These are phyloP conservation scores for Ophiostoma perfectum DNA, from an alignment of 2,329 filamentous ascomycete species.

Conservation along the genomic window DNA sequence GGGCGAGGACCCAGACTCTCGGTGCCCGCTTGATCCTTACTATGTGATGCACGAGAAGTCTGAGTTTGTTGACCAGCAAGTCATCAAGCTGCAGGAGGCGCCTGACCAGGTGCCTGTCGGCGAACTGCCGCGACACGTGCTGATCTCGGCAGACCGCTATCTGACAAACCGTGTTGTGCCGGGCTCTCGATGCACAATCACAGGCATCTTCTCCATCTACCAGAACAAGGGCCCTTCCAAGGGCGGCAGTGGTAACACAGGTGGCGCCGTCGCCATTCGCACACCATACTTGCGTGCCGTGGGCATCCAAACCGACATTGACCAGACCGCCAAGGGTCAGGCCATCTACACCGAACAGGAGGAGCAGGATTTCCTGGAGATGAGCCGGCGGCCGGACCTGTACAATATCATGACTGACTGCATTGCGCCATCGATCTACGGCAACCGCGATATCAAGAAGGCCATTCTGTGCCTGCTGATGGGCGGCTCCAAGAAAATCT, in stretches of 20 bases:
- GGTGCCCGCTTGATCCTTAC: conserved; percentile 90
- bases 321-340: conserved; percentile 80
- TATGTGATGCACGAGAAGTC: conserved; percentile 93
- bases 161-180: conserved; percentile 93
- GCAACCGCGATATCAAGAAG: conserved; percentile 94
- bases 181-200: conserved; percentile 88
- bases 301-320: conserved; percentile 83
- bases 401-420: conserved; percentile 86
- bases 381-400: conserved; percentile 86
- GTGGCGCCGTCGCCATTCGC: conserved; percentile 84
- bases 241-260: conserved; percentile 53
- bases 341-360: conserved; percentile 88
- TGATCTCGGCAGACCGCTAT: conserved; percentile 94
- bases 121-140: conserved; percentile 87
- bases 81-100: conserved; percentile 95
- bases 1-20: conserved; percentile 63
- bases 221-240: conserved; percentile 77
- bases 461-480: conserved; percentile 89
- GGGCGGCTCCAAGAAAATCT: conserved; percentile 93
- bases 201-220: conserved; percentile 97
- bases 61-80: conserved; percentile 93
- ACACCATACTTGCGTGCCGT: conserved; percentile 92
- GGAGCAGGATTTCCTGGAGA: conserved; percentile 89
- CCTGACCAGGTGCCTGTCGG: conserved; percentile 96
- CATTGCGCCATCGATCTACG: conserved; percentile 96